A percentile compares a stretch with the other conserved stretches of the same genome.
Conservation (phyloP, 257 asterid species). For the Solanum sitiens region DNA sequence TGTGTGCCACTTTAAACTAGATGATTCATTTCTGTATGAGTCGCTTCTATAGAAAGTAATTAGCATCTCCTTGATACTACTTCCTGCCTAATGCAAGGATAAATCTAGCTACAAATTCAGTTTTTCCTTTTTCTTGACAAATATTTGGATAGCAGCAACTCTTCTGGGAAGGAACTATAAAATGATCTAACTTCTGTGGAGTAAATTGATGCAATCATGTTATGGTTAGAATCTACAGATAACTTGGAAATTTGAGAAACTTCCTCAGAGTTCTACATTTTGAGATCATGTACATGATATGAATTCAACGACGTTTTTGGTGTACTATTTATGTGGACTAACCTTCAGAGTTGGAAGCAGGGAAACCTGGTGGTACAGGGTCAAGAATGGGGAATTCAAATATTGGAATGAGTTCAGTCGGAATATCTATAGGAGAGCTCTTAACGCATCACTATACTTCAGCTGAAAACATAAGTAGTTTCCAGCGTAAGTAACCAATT, state of each 20-base stretch:
- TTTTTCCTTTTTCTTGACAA: background rate
- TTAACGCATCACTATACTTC: conserved; percentile 48
- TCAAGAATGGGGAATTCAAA: conserved; percentile 24
- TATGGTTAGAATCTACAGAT: background rate
- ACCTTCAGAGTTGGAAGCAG: conserved; percentile 22
- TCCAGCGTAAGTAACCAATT: conserved; percentile 35
- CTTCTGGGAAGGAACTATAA: background rate
- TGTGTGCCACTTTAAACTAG: background rate
- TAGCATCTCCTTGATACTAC: background rate
- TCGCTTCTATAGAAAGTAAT: background rate
- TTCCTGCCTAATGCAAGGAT: background rate
- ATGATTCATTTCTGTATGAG: background rate
- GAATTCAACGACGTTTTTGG: background rate
- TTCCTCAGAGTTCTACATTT: background rate
- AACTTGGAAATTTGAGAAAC: background rate
- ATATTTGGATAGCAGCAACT: background rate
- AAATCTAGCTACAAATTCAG: background rate
- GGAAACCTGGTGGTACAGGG: conserved; percentile 21
- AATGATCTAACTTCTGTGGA: background rate
- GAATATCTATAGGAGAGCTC: conserved; percentile 56
- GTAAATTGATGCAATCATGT: background rate
- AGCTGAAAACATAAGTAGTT: conserved; percentile 38
- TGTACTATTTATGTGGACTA: background rate
- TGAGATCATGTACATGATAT: background rate
- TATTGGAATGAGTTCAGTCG: conserved; percentile 80